These are phyloP conservation scores for Austroboletus sp. DNA, from an alignment of 1,284 basidiomycete genomes.

Conservation along the genomic window DNA sequence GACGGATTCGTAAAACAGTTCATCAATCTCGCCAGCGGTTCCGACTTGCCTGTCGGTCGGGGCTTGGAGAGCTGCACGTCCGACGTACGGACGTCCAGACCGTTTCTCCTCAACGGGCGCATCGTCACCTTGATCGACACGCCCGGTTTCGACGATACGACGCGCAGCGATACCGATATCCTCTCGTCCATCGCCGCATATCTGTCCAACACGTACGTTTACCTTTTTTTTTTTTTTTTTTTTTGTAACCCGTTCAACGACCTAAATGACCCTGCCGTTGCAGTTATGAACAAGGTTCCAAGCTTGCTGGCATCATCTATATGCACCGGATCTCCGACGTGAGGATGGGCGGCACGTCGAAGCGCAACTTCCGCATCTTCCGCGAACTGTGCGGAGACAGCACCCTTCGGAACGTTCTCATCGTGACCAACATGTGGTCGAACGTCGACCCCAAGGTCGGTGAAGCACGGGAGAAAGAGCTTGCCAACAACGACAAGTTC, in stretches of 20 bases:
- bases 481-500: conserved; percentile 37
- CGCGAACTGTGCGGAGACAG: conserved; percentile 46
- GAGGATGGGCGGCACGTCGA: conserved; percentile 46
- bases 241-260: neutral
- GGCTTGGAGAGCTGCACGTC: conserved; percentile 35
- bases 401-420: conserved; percentile 42
- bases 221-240: too few relatives aligned
- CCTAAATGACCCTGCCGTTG: neutral
- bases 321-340: conserved; percentile 51
- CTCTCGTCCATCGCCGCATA: conserved; percentile 35
- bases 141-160: conserved; percentile 39
- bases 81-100: conserved; percentile 29
- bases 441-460: conserved; percentile 34
- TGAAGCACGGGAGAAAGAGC: conserved; percentile 33
- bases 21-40: conserved; percentile 34
- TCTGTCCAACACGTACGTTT: conserved; percentile 31
- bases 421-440: conserved; percentile 51
- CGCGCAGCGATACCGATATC: conserved; percentile 36
- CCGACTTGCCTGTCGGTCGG: conserved; percentile 30
- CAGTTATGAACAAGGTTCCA: conserved; percentile 38
- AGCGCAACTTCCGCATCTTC: conserved; percentile 47
- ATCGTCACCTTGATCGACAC: conserved; percentile 35
- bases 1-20: conserved; percentile 21
- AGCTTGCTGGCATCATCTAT: conserved; percentile 48
- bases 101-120: conserved; percentile 30